Evolutionary conservation across 768 basidiomycete species (phyloP), one percentile per base, ranked within the genome.

Genomic region (Pholiota molesta): DNA sequence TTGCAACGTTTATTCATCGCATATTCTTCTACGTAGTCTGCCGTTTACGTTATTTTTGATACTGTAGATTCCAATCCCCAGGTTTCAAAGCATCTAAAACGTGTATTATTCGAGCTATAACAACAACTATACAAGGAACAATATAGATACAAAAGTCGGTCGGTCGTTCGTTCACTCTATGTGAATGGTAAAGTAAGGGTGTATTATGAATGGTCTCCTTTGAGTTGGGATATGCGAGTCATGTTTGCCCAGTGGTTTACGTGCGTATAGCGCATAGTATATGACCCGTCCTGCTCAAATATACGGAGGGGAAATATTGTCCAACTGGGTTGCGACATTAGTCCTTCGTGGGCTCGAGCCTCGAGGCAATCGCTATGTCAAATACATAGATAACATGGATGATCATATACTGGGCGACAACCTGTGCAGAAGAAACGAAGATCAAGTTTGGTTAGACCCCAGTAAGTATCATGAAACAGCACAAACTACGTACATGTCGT

Each of bases 401-500:
- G 23, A 49, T 49, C 47, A 49, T 13, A 49, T 49, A 26, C 47
- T 49, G 14, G 47, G 47, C 23, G 47, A 49, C 19, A 49, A 14
- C 47, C 47, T 49, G 10, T 49, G 9, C 19, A 44, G 42, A 21
- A 44, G 42, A 3, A 14, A 42, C 1, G n/a, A 42, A 42, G 16
- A 14, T 13, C 10, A 17, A 19, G 42, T 17, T 42, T 44, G 5
- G 6, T 44, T n/a, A 16, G 39, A 40, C 16, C 39, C 39, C n/a
- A 37, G 35, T 19, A 8, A 42, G n/a, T 16, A 44, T n/a, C 5
- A 44, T 19, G n/a, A 49, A 19, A n/a, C 2, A 49, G 23, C 21
- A 49, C 47, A 10, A 16, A 3, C 23, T 21, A 49, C 47, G 19
- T 13, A 49, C 47, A 49, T 49, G 73, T 94, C 95, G 72, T 92